A percentile compares a stretch with the other conserved stretches of the same genome.
These are phyloP conservation scores for Globisporangium takayamanum DNA, from an alignment of 352 stramenopile species.

Conservation along the genomic window DNA sequence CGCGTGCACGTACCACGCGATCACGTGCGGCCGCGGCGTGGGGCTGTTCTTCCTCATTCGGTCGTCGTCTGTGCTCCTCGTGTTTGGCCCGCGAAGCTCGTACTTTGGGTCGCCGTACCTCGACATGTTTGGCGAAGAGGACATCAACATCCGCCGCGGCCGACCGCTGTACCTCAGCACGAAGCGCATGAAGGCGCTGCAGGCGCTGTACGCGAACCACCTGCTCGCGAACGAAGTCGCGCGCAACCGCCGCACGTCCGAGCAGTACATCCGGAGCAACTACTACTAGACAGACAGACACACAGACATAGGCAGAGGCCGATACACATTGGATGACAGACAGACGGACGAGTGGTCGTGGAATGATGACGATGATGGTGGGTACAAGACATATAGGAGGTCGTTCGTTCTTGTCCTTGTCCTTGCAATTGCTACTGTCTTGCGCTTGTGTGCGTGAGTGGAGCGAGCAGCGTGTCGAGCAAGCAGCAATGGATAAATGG, in stretches of 20 bases:
- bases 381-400: too few relatives aligned
- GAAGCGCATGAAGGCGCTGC: conserved; percentile 66
- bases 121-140: conserved; percentile 87
- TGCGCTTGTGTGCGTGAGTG: too few relatives aligned
- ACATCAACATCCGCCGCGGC: conserved; percentile 75
- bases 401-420: too few relatives aligned
- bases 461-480: too few relatives aligned
- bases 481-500: not conserved
- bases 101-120: conserved; percentile 85
- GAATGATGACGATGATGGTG: too few relatives aligned
- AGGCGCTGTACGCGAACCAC: conserved; percentile 72
- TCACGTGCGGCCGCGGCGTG: conserved; percentile 61
- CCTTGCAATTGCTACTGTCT: too few relatives aligned
- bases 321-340: too few relatives aligned
- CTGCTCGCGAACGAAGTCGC: conserved; percentile 76
- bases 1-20: conserved; percentile 67
- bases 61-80: conserved; percentile 67
- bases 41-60: conserved; percentile 82
- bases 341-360: too few relatives aligned
- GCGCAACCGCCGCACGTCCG: conserved; percentile 75
- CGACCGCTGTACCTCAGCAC: conserved; percentile 68
- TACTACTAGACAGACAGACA: conserved; percentile 53
- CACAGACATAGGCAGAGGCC: too few relatives aligned
- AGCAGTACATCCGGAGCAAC: conserved; percentile 85
- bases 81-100: conserved; percentile 65